Percentiles rank a stretch among this genome's conserved stretches.
Evolutionary conservation across 306 rosid genomes (phyloP).

Genomic region (Leucaena leucocephala): DNA sequence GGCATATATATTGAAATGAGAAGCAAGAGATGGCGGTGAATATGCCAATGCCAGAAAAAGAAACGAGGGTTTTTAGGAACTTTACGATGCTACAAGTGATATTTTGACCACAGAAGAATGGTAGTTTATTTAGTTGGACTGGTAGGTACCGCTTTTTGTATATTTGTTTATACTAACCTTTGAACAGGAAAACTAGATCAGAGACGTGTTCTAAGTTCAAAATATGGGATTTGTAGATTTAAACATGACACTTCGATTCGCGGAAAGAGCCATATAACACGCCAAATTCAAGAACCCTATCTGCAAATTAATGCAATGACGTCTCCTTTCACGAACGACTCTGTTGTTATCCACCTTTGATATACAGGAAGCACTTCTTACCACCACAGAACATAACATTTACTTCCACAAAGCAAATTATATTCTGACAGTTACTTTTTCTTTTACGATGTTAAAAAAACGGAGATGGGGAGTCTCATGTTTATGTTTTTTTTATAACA

Average conservation of each 20-base stretch:
- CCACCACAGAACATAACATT: neutral
- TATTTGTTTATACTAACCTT: neutral
- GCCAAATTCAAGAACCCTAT: neutral
- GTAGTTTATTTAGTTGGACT: conserved; percentile 16
- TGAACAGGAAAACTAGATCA: neutral
- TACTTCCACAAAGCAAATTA: neutral
- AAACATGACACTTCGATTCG: neutral
- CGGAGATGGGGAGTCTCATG: too few species aligned
- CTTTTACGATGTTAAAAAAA: too few species aligned
- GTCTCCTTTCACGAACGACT: neutral
- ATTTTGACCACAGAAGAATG: neutral
- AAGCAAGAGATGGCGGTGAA: conserved; percentile 19
- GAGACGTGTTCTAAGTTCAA: neutral
- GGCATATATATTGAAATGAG: conserved; percentile 43
- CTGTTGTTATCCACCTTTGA: neutral
- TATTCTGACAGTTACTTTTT: neutral
- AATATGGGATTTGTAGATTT: neutral
- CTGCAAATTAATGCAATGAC: neutral
- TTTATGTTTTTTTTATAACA: too few species aligned
- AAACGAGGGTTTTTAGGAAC: neutral
- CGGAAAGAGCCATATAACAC: neutral
- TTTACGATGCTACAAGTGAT: neutral
- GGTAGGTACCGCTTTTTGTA: neutral
- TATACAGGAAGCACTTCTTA: neutral
- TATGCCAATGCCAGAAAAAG: neutral